These are phyloP conservation scores for Botrytis paeoniae DNA, from an alignment of 2,329 filamentous ascomycete genomes.

Conservation along the genomic window DNA sequence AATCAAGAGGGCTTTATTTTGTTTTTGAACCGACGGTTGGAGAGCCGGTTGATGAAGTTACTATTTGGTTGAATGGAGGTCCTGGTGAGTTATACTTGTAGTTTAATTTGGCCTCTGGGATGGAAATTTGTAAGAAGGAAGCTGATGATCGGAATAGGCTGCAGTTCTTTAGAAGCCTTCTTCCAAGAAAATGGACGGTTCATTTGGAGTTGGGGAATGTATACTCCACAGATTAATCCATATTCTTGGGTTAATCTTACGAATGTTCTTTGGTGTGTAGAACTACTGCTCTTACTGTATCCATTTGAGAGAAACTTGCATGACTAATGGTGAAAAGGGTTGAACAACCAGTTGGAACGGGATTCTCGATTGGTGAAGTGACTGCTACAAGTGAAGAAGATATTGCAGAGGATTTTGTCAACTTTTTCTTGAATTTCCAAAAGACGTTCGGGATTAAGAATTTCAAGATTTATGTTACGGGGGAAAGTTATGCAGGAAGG, in stretches of 20 bases:
- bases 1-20: slow-evolving; percentile 45
- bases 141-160: slow-evolving; percentile 37
- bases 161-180: slow-evolving; percentile 39
- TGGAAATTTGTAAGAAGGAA: not conserved
- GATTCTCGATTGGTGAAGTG: slow-evolving; percentile 29
- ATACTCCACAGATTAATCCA: slow-evolving; percentile 30
- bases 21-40: slow-evolving; percentile 52
- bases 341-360: slow-evolving; percentile 45
- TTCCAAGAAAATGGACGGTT: slow-evolving; percentile 40
- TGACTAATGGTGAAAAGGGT: slow-evolving; percentile 46
- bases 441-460: slow-evolving; percentile 51
- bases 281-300: slow-evolving; percentile 20
- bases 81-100: not conserved
- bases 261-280: slow-evolving; percentile 40
- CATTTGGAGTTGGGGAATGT: slow-evolving; percentile 35
- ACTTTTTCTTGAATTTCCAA: slow-evolving; percentile 54
- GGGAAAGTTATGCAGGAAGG: slow-evolving; percentile 47
- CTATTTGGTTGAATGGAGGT: slow-evolving; percentile 45
- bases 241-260: slow-evolving; percentile 42
- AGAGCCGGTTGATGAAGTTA: slow-evolving; percentile 45
- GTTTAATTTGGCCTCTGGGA: not conserved
- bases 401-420: slow-evolving; percentile 46
- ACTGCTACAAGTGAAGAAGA: slow-evolving; percentile 45
- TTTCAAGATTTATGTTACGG: slow-evolving; percentile 53
- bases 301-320: not conserved